phyloP scores from a whole-genome alignment of 257 asterid genomes.

The Solanum arcanum region DNA sequence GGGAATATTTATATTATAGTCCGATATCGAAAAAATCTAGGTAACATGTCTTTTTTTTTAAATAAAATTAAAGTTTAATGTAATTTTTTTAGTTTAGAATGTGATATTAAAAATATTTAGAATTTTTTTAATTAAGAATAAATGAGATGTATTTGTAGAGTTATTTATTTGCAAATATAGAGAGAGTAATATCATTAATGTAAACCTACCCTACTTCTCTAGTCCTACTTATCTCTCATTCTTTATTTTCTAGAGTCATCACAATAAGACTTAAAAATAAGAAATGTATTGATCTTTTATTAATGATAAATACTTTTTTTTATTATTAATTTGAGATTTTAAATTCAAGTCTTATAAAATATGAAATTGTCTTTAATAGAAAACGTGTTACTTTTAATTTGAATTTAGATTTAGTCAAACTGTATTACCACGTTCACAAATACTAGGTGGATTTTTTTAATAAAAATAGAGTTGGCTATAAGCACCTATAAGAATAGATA shows the following conservation, averaged over 20 bases:
- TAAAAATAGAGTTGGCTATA: not conserved
- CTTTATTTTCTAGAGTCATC: not conserved
- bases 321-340: not conserved
- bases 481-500: not conserved
- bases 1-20: no score
- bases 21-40: no score
- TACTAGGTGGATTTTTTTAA: not conserved
- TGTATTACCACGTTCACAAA: no score
- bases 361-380: no score
- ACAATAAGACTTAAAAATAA: not conserved
- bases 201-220: not conserved
- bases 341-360: no score
- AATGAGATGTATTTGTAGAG: not conserved
- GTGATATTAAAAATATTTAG: not conserved
- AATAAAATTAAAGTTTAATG: no score
- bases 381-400: accelerated
- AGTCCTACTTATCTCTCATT: not conserved
- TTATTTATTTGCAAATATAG: not conserved
- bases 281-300: not conserved
- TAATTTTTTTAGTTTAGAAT: no score
- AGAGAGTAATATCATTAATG: not conserved
- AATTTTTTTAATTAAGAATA: not conserved
- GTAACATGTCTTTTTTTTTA: no score
- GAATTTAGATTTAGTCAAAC: no score
- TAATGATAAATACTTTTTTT: no score